phyloP scores from a whole-genome alignment of 371 early-diverging fungal species.

The Rhizopus microsporus region DNA sequence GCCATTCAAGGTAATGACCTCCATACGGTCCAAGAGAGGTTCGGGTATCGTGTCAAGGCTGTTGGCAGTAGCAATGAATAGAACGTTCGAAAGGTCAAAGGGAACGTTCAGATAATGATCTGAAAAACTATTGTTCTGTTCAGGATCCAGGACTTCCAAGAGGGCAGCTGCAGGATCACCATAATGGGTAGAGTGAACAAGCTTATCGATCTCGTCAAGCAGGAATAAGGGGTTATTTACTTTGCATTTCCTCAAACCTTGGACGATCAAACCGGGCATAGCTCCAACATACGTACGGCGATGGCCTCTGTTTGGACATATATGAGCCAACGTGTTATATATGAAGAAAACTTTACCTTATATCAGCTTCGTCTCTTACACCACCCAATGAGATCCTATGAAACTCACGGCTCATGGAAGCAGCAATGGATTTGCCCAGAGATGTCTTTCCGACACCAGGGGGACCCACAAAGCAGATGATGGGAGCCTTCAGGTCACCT shows the following conservation, averaged over 20 bases:
- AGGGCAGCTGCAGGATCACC: slow-evolving; percentile 87
- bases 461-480: slow-evolving; percentile 80
- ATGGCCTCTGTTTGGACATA: slow-evolving; percentile 73
- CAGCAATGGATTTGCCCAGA: slow-evolving; percentile 79
- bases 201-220: slow-evolving; percentile 71
- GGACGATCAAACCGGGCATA: slow-evolving; percentile 85
- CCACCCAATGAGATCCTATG: slow-evolving; percentile 87
- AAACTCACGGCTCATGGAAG: slow-evolving; percentile 80
- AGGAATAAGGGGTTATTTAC: slow-evolving; percentile 84
- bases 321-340: not conserved
- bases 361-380: slow-evolving; percentile 87
- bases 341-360: slow-evolving; percentile 39
- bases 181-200: slow-evolving; percentile 63
- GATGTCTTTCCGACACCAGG: slow-evolving; percentile 89
- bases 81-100: slow-evolving; percentile 80
- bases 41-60: slow-evolving; percentile 75
- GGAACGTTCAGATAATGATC: slow-evolving; percentile 88
- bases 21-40: slow-evolving; percentile 88
- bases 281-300: slow-evolving; percentile 90
- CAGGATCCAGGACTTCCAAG: slow-evolving; percentile 87
- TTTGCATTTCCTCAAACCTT: slow-evolving; percentile 70
- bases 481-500: slow-evolving; percentile 80
- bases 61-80: slow-evolving; percentile 91
- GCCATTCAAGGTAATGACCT: slow-evolving; percentile 78
- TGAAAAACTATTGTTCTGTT: slow-evolving; percentile 79